Percentiles rank a stretch among this genome's conserved stretches.
These are phyloP conservation scores for Capsicum rhomboideum DNA, from an alignment of 257 asterid genomes.

Conservation along the genomic window DNA sequence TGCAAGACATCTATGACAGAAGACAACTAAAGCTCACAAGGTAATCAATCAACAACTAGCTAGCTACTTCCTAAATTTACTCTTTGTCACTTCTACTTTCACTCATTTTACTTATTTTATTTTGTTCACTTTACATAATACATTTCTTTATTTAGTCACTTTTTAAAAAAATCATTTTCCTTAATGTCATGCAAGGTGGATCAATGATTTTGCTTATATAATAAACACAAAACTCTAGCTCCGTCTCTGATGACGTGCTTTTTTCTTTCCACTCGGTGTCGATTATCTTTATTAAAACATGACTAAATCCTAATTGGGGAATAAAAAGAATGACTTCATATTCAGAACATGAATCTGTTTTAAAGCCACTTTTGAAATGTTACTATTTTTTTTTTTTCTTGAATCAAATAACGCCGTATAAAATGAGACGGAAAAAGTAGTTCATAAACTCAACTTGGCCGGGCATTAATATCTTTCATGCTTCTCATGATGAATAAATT, in stretches of 20 bases:
- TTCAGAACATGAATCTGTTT: background rate
- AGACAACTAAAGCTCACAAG: constrained; percentile 62
- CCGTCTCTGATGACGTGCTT: no score
- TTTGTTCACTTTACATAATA: no score
- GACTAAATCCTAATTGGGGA: background rate
- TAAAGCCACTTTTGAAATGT: background rate
- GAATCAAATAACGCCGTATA: background rate
- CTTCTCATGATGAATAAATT: background rate
- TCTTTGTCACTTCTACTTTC: no score
- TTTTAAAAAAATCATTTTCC: no score
- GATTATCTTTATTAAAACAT: background rate
- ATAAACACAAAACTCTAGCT: no score
- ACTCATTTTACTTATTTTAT: no score
- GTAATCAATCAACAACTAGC: constrained; percentile 16
- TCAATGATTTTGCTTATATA: no score
- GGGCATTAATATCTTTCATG: background rate
- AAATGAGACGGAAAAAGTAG: background rate
- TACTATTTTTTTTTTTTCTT: background rate
- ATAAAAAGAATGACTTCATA: no score
- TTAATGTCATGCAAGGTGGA: no score
- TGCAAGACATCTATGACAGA: constrained; percentile 45
- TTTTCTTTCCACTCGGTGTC: background rate
- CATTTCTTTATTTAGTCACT: background rate
- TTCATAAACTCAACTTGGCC: background rate
- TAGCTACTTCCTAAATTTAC: background rate